Evolutionary conservation across 257 asterid genomes (phyloP).

Genomic region (Nicotiana knightiana): DNA sequence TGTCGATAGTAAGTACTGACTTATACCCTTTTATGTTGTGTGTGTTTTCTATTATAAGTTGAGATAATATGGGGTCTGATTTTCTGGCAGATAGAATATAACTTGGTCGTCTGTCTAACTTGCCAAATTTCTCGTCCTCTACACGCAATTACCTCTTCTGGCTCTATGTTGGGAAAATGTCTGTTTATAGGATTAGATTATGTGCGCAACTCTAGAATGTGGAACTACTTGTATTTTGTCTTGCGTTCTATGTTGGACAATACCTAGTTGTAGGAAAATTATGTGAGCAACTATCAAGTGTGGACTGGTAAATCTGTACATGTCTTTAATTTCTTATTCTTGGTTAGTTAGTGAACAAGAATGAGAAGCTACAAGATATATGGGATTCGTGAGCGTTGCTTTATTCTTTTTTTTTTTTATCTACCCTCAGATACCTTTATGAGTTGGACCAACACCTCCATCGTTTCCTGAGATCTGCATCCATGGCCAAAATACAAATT

Average conservation of each 20-base stretch:
- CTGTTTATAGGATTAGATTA: neutral
- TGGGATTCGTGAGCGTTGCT: neutral
- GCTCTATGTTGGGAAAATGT: too few relatives aligned
- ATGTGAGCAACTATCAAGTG: neutral
- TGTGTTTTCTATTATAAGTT: neutral
- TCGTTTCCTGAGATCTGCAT: slow-evolving; percentile 73
- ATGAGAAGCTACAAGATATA: neutral
- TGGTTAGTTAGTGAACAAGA: neutral
- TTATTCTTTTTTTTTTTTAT: slow-evolving; percentile 1
- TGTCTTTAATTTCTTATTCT: neutral
- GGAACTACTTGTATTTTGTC: neutral
- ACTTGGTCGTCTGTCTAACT: neutral
- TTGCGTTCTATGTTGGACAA: neutral
- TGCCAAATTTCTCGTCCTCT: neutral
- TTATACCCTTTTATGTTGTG: neutral
- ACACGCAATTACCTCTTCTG: neutral
- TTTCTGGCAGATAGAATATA: neutral
- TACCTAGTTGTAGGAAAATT: neutral
- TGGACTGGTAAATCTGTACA: neutral
- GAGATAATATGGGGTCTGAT: neutral
- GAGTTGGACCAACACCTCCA: slow-evolving; percentile 87
- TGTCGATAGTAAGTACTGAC: neutral
- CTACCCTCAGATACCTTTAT: slow-evolving; percentile 54
- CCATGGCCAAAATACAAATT: slow-evolving; percentile 71
- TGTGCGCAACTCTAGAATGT: neutral